Conservation (phyloP, 1,284 basidiomycete species). For the Melanopsichium pennsylvanicum region DNA sequence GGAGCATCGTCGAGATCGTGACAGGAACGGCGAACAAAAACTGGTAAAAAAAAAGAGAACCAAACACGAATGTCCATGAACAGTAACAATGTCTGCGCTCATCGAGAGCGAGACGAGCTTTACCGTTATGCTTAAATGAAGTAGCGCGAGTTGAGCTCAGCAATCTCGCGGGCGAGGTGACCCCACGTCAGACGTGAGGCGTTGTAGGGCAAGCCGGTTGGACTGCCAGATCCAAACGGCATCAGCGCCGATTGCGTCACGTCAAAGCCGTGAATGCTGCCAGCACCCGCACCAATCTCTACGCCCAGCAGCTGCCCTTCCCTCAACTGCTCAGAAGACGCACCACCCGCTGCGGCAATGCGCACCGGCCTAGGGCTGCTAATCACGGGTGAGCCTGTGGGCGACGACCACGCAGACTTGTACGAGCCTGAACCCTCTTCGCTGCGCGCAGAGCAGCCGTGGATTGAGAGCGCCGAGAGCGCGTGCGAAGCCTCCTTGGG, state of each 20-base stretch:
- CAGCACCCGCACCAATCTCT: conserved; percentile 53
- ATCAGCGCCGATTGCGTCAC: conserved; percentile 31
- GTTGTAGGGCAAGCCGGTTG: conserved; percentile 35
- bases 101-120: conserved; percentile 5
- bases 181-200: conserved; percentile 54
- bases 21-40: not conserved
- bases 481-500: conserved; percentile 24
- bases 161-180: conserved; percentile 52
- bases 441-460: conserved; percentile 15
- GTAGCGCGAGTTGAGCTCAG: conserved; percentile 58
- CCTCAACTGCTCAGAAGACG: not conserved
- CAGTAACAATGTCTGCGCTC: conserved; percentile 1
- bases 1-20: not conserved
- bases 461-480: conserved; percentile 26
- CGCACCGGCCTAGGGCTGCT: not conserved
- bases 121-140: conserved; percentile 36
- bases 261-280: conserved; percentile 46
- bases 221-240: conserved; percentile 51
- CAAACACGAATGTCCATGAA: not conserved
- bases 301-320: conserved; percentile 41
- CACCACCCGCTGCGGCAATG: not conserved
- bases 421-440: conserved; percentile 39
- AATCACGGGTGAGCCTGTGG: conserved; percentile 14
- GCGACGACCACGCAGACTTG: conserved; percentile 34
- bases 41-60: not conserved